Evolutionary conservation across 106 monocot species (phyloP), one percentile per base, ranked within the genome.

Genomic region (Cymbidium sinense): DNA sequence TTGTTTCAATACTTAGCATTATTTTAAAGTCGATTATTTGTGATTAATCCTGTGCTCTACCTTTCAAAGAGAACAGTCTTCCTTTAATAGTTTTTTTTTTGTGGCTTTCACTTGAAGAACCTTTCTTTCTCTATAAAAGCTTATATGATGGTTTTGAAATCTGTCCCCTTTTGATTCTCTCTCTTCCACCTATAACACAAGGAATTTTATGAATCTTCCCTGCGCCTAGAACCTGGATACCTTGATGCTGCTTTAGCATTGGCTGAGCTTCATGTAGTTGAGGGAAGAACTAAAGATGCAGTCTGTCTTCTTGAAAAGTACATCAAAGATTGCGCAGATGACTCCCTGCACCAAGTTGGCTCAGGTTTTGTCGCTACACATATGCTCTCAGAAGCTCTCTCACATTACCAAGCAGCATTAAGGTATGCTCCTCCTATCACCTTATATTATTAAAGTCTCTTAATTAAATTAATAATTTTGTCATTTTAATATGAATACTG

Each of bases 131-230:
- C 28, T 27, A 1, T 64, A 64, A 28, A 64, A 8, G 29, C 64
- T 64, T 64, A 0, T 64, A 64, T 64, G 64, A 64, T 27, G 64
- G 64, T 64, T 64, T 28, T 21, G 54, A 54, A 54, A 54, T 54
- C 21, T 54, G 21, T 54, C 21, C 54, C 4, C 17, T 54, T 4
- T 54, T 54, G 37, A 7, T 39, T 39, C 23, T 58, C 58, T 25
- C 27, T 62, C 23, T 62, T 62, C 15, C 0, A 62, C n/a, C 23
- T 71, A 36, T 67, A 58, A 67, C 71, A n/a, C 39, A 99, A 94
- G 98, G 95, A 94, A 80, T 99, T 94, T 73, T 99, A 99, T 79
- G 98, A 99, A 84, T 92, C 98, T 73, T 85, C 94, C 27, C 90
- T 99, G 50, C 94, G 94, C 19, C 84, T 94, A 47, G 98, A 99